Base-by-base conservation (phyloP, 352 stramenopile species). In the Phytophthora capsici region DNA sequence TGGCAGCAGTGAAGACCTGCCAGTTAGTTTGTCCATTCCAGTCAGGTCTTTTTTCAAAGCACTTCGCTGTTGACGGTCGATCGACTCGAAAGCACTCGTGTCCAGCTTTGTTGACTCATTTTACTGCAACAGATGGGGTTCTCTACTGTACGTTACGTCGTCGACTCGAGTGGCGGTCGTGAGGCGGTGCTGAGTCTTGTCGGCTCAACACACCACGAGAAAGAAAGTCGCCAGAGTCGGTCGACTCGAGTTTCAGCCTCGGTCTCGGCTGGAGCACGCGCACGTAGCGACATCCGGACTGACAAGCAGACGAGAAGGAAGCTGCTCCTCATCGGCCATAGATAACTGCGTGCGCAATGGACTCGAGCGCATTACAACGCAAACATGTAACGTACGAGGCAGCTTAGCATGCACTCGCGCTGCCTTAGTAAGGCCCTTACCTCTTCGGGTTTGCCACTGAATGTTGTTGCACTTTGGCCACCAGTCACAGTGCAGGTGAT, bases 61-160 rank as follows among this genome's bases (percentile, higher is more conserved):
- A 19, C 14, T 41, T 20, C 34, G 34, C 34, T 17, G 34, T 16
- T 17, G 34, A 41, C 1, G 7, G n/a, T 13, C 4, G 19, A 34
- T 44, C 14, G 37, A 41, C 13, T 34, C 20, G 12, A 30, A 51
- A 32, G 14, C 7, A 37, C n/a, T n/a, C n/a, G n/a, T n/a, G n/a
- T n/a, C n/a, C 25, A 48, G 26, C 25, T 32, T 50, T 55, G 56
- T 63, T 67, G 59, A 68, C 60, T 68, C 60, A 68, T 47, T n/a
- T 7, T n/a, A n/a, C 14, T 16, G 19, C 10, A 60, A 49, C 48
- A 60, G 58, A 48, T 54, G 58, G 36, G n/a, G 43, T 19, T 25
- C 30, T 26, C 51, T 49, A 54, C 55, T 13, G 60, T 38, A 22
- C 50, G 41, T 51, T 63, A 55, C 55, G 38, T 41, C 51, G 51